Conservation (phyloP, 768 basidiomycete genomes). For the Calvatia gigantea region DNA sequence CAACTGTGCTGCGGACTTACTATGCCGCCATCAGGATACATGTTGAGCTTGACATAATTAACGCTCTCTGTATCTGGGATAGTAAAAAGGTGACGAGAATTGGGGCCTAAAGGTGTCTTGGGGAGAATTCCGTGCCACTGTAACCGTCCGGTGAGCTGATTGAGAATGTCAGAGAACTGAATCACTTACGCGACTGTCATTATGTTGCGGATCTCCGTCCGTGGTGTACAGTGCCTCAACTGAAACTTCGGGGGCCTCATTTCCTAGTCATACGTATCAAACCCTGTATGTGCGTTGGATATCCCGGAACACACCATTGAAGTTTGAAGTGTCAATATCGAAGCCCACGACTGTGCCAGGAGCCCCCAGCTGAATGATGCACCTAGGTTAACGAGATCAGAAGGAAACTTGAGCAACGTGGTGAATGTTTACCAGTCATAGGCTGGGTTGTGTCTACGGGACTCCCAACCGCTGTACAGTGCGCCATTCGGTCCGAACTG, state of each 20-base stretch:
- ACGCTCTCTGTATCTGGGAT: conserved; percentile 47
- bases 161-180: neutral
- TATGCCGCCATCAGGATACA: conserved; percentile 98
- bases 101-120: conserved; percentile 72
- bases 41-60: conserved; percentile 87
- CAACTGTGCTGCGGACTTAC: conserved; percentile 43
- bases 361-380: conserved; percentile 84
- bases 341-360: conserved; percentile 73
- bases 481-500: conserved; percentile 97
- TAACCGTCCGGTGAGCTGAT: conserved; percentile 12
- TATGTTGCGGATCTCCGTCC: conserved; percentile 38
- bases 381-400: conserved; percentile 45
- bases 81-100: conserved; percentile 85
- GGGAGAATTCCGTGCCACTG: conserved; percentile 86
- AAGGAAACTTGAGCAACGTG: neutral
- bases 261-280: conserved; percentile 43
- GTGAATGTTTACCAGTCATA: conserved; percentile 71
- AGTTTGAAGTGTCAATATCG: conserved; percentile 94
- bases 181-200: conserved; percentile 51
- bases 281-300: conserved; percentile 2
- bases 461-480: conserved; percentile 93
- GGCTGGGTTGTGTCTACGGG: conserved; percentile 79
- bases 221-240: conserved; percentile 55
- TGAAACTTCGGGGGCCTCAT: conserved; percentile 82
- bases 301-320: conserved; percentile 62